These are phyloP conservation scores for Hymenoscyphus linearis DNA, from an alignment of 2,329 filamentous ascomycete genomes.

Conservation along the genomic window DNA sequence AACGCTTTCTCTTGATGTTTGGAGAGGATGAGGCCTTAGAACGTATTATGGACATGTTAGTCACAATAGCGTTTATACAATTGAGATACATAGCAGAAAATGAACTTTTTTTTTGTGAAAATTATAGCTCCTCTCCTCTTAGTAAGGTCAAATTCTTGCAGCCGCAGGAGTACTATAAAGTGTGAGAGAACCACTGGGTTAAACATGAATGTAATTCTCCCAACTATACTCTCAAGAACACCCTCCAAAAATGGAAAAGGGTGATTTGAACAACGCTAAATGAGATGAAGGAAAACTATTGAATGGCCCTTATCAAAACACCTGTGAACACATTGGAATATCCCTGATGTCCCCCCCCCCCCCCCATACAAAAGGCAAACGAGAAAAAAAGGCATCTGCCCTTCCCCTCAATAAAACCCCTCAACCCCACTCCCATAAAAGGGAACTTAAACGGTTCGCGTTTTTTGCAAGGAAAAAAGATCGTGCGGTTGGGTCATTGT, in stretches of 20 bases:
- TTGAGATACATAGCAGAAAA: too few relatives aligned
- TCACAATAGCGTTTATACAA: too few relatives aligned
- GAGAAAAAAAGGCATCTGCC: not conserved
- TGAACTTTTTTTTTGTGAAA: too few relatives aligned
- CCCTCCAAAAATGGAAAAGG: not conserved
- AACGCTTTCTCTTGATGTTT: too few relatives aligned
- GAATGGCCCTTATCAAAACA: not conserved
- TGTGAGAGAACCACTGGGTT: too few relatives aligned
- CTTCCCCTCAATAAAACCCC: constrained; percentile 3
- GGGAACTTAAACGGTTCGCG: constrained; percentile 20
- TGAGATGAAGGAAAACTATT: not conserved
- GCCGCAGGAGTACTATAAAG: too few relatives aligned
- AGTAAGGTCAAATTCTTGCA: too few relatives aligned
- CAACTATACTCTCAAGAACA: not conserved
- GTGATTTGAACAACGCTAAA: not conserved
- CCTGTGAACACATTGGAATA: not conserved
- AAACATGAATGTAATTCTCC: too few relatives aligned
- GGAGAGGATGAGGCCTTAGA: too few relatives aligned
- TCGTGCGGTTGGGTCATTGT: constrained; percentile 21
- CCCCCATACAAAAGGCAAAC: not conserved
- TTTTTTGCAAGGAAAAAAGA: constrained; percentile 22
- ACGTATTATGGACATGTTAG: too few relatives aligned
- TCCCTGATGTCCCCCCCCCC: not conserved
- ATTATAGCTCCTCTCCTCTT: too few relatives aligned
- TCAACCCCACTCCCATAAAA: not conserved